Conservation (phyloP, 2,329 filamentous ascomycete species). For the Botrytis paeoniae region DNA sequence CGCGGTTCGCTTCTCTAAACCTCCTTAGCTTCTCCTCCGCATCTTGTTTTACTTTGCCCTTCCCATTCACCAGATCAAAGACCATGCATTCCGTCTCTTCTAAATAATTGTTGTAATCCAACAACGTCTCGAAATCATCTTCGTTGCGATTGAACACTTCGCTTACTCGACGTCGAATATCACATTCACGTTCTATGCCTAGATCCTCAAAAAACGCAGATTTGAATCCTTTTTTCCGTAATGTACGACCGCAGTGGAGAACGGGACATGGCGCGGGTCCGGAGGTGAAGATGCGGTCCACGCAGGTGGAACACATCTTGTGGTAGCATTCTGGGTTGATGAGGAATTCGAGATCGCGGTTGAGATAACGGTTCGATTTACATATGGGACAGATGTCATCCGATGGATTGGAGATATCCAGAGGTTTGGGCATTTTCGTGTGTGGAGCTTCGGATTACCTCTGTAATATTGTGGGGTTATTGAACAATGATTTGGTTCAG, state of each 20-base stretch:
- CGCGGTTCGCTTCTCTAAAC: constrained; percentile 72
- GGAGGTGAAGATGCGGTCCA: constrained; percentile 87
- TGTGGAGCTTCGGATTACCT: background rate
- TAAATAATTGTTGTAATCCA: constrained; percentile 89
- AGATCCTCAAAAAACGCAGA: constrained; percentile 89
- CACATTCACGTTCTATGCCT: constrained; percentile 84
- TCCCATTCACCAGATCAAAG: constrained; percentile 77
- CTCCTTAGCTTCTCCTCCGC: constrained; percentile 53
- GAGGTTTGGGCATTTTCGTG: constrained; percentile 6
- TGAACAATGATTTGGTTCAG: constrained; percentile 22
- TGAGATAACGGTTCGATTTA: constrained; percentile 95
- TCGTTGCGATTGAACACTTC: constrained; percentile 82
- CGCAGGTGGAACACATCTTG: constrained; percentile 96
- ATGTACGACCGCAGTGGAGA: constrained; percentile 79
- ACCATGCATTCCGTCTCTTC: constrained; percentile 89
- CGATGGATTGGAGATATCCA: constrained; percentile 29
- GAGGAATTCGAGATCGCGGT: constrained; percentile 88
- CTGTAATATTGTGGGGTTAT: background rate
- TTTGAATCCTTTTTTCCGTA: constrained; percentile 81
- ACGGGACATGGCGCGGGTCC: constrained; percentile 92
- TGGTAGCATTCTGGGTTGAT: constrained; percentile 99
- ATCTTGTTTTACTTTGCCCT: constrained; percentile 51
- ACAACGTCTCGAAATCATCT: constrained; percentile 83
- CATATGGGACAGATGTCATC: constrained; percentile 90
- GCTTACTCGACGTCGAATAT: constrained; percentile 78